These are phyloP conservation scores for Metschnikowia amazonensis DNA, from an alignment of 805 yeast genomes.

Conservation along the genomic window DNA sequence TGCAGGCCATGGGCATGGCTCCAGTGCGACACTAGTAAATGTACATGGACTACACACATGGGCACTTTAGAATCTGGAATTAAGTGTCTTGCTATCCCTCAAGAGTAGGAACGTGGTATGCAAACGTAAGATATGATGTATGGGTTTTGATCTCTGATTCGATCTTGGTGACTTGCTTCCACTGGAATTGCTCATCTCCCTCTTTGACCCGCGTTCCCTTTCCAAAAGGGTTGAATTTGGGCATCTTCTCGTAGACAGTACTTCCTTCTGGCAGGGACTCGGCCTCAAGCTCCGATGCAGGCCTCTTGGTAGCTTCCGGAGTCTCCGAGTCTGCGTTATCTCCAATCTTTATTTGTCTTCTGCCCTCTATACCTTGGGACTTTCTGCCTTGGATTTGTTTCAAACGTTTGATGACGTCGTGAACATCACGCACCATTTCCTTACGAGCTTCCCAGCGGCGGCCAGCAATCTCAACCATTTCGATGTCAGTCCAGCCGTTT, in stretches of 20 bases:
- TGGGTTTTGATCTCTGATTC: conserved; percentile 89
- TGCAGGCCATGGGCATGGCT: conserved; percentile 5
- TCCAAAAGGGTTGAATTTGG: conserved; percentile 81
- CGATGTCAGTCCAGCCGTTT: conserved; percentile 80
- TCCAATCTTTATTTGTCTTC: conserved; percentile 39
- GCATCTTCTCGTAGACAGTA: neutral
- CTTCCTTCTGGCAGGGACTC: conserved; percentile 9
- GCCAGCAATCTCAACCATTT: conserved; percentile 88
- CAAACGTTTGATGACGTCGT: conserved; percentile 72
- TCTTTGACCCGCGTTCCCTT: conserved; percentile 79
- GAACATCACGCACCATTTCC: conserved; percentile 77
- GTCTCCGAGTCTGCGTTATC: conserved; percentile 1
- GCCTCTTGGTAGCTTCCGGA: conserved; percentile 21
- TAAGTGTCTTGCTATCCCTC: neutral
- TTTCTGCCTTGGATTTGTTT: conserved; percentile 73
- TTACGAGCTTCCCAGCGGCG: conserved; percentile 86
- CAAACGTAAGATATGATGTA: conserved; percentile 92
- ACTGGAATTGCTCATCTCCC: conserved; percentile 75
- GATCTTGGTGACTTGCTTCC: conserved; percentile 81
- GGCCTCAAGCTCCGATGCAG: conserved; percentile 16
- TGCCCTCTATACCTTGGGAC: conserved; percentile 58
- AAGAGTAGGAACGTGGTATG: conserved; percentile 39
- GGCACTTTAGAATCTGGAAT: neutral
- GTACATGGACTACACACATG: neutral
- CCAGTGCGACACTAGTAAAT: neutral